These are phyloP conservation scores for Tilletia horrida DNA, from an alignment of 1,284 basidiomycete species.

Conservation along the genomic window DNA sequence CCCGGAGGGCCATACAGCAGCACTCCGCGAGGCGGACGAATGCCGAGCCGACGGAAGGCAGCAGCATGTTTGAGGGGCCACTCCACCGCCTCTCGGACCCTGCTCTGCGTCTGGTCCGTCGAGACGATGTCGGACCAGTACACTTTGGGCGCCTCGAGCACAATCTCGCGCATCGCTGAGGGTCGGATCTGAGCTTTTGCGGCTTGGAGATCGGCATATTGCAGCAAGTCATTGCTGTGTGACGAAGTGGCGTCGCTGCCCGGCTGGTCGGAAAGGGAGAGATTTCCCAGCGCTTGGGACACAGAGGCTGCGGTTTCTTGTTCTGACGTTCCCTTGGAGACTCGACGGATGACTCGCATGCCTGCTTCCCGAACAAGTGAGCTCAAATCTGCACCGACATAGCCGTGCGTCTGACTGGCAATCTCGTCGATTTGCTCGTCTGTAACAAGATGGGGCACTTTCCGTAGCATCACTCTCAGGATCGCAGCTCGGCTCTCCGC, in stretches of 20 bases:
- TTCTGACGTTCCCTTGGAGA: not conserved
- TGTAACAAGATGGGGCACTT: constrained; percentile 73
- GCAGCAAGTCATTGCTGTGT: constrained; percentile 51
- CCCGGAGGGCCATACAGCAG: constrained; percentile 95
- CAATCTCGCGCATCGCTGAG: constrained; percentile 88
- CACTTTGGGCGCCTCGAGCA: constrained; percentile 78
- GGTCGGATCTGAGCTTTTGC: constrained; percentile 79
- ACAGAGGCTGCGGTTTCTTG: not conserved
- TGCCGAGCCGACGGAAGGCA: constrained; percentile 80
- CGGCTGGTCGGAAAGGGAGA: not conserved
- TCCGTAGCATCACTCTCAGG: constrained; percentile 72
- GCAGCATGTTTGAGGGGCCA: constrained; percentile 88
- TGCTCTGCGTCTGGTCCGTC: constrained; percentile 37
- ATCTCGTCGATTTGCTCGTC: constrained; percentile 65
- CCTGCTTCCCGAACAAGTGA: constrained; percentile 91
- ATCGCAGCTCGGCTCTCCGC: constrained; percentile 77
- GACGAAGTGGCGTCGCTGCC: not conserved
- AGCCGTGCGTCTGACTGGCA: constrained; percentile 83
- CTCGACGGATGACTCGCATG: constrained; percentile 80
- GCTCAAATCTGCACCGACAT: constrained; percentile 91
- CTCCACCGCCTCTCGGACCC: constrained; percentile 60
- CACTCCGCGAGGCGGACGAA: constrained; percentile 82
- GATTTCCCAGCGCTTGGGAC: not conserved
- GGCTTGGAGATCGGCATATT: constrained; percentile 66
- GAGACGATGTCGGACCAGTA: constrained; percentile 74